Conservation (phyloP, 2,329 filamentous ascomycete species). For the Fusarium sp. region DNA sequence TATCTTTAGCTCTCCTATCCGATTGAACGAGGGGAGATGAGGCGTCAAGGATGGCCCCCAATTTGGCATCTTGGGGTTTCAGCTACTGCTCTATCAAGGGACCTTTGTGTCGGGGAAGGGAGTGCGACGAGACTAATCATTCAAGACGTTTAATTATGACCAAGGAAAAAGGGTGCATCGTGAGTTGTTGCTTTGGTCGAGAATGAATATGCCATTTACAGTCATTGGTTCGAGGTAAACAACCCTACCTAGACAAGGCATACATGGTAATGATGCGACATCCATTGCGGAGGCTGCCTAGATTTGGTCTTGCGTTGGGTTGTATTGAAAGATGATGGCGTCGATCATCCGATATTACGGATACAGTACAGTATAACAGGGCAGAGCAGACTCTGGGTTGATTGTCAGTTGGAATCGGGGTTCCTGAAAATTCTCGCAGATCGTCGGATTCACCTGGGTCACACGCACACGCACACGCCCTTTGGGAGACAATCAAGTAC, state of each 20-base stretch:
- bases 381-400: conserved; percentile 9
- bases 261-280: conserved; percentile 16
- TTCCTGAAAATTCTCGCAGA: conserved; percentile 23
- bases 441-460: conserved; percentile 5
- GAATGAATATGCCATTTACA: conserved; percentile 1
- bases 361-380: background rate
- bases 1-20: conserved; percentile 15
- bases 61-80: conserved; percentile 30
- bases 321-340: conserved; percentile 17
- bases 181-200: background rate
- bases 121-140: conserved; percentile 4
- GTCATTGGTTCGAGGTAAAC: background rate
- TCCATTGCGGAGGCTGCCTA: conserved; percentile 27
- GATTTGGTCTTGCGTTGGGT: conserved; percentile 23
- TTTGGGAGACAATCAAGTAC: conserved; percentile 29
- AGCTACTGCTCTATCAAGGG: conserved; percentile 22
- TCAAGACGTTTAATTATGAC: conserved; percentile 11
- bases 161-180: background rate
- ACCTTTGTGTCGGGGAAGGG: conserved; percentile 29
- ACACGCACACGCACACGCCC: conserved; percentile 33
- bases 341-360: conserved; percentile 25
- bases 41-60: conserved; percentile 18
- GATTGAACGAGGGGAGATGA: conserved; percentile 9
- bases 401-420: conserved; percentile 16
- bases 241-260: background rate